A percentile compares a stretch with the other conserved stretches of the same genome.
Conservation (phyloP, 352 stramenopile species). For the Detonula confervacea region DNA sequence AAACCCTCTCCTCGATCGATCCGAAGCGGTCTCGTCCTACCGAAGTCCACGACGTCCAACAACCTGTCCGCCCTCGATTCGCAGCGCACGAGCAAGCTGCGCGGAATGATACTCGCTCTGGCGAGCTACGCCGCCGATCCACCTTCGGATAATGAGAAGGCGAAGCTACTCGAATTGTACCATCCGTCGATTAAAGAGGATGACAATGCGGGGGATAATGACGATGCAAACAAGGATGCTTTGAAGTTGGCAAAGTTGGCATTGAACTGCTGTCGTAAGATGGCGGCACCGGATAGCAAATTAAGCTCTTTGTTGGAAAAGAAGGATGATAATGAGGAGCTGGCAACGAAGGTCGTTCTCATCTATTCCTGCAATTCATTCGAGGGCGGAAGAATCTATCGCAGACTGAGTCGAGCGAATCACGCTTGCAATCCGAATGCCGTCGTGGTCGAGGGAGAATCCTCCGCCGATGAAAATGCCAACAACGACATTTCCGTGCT, state of each 20-base stretch:
- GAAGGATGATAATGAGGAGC: constrained; percentile 10
- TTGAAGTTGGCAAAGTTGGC: constrained; percentile 56
- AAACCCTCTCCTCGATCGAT: neutral
- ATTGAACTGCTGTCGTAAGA: constrained; percentile 53
- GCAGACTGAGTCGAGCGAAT: constrained; percentile 68
- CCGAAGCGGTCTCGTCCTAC: constrained; percentile 17
- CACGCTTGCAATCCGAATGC: constrained; percentile 83
- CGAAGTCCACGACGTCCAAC: constrained; percentile 2
- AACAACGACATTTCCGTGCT: constrained; percentile 39
- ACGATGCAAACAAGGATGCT: constrained; percentile 43
- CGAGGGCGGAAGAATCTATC: constrained; percentile 77
- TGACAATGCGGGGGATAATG: constrained; percentile 15
- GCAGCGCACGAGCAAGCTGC: constrained; percentile 51
- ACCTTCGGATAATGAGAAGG: constrained; percentile 19
- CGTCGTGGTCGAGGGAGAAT: constrained; percentile 51
- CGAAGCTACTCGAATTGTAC: constrained; percentile 66
- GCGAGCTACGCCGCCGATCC: constrained; percentile 50
- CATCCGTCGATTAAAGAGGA: constrained; percentile 45
- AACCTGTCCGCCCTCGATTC: neutral
- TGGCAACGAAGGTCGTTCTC: constrained; percentile 57
- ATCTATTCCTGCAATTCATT: constrained; percentile 84
- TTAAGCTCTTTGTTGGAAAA: constrained; percentile 25
- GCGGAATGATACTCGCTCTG: constrained; percentile 66
- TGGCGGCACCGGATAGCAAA: constrained; percentile 33
- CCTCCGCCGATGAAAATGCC: neutral